Percentiles rank a stretch among this genome's conserved stretches.
phyloP scores from a whole-genome alignment of 139 green algal genomes.

The Picochlorum sp. region DNA sequence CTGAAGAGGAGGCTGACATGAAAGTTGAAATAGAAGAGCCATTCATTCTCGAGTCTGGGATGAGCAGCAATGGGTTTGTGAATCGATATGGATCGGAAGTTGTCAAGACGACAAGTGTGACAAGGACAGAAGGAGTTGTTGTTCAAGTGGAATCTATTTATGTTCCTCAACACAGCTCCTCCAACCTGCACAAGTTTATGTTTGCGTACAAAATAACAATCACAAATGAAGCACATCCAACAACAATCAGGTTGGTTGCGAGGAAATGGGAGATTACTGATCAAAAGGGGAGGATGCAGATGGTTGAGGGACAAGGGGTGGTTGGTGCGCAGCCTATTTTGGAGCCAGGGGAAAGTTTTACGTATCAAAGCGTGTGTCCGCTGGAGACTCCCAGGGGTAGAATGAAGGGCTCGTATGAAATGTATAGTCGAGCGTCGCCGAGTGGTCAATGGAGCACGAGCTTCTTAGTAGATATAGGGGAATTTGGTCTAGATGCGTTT shows the following conservation, averaged over 20 bases:
- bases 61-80: too few relatives aligned
- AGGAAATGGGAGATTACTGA: constrained; percentile 10
- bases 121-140: constrained; percentile 10
- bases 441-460: constrained; percentile 2
- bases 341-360: constrained; percentile 43
- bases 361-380: constrained; percentile 53
- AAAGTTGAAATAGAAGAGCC: too few relatives aligned
- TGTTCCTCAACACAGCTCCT: background rate
- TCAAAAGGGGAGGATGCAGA: background rate
- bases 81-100: too few relatives aligned
- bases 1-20: too few relatives aligned
- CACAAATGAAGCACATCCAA: constrained; percentile 6
- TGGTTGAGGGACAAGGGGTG: constrained; percentile 53
- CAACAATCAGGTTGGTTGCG: constrained; percentile 12
- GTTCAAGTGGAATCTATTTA: constrained; percentile 10
- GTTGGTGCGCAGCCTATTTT: constrained; percentile 69
- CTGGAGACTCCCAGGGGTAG: constrained; percentile 44
- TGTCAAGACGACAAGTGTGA: too few relatives aligned
- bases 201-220: constrained; percentile 21
- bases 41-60: too few relatives aligned
- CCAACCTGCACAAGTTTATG: background rate
- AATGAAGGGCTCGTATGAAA: constrained; percentile 58
- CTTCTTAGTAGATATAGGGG: constrained; percentile 14
- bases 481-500: constrained; percentile 9
- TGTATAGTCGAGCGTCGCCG: constrained; percentile 2